These are phyloP conservation scores for Boletus edulis DNA, from an alignment of 768 basidiomycete species.

Conservation along the genomic window DNA sequence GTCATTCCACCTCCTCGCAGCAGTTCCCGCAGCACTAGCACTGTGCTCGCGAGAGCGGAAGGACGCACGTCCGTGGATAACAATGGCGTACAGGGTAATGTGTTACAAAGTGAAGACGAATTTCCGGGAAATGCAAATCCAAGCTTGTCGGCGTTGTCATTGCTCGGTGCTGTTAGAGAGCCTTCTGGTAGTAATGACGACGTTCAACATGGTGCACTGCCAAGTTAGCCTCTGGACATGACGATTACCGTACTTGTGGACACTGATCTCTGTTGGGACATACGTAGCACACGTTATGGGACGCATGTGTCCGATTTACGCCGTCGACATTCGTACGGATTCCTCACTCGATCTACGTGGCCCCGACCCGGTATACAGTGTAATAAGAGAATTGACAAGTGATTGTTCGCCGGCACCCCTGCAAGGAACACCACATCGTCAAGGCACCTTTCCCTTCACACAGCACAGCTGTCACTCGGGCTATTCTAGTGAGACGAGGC, in stretches of 20 bases:
- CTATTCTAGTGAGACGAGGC: neutral
- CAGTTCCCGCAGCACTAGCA: slow-evolving; percentile 15
- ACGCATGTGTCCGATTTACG: slow-evolving; percentile 7
- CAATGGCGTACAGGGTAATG: neutral
- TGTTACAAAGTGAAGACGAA: slow-evolving; percentile 3
- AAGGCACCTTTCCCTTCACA: slow-evolving; percentile 12
- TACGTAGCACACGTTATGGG: neutral
- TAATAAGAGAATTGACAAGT: neutral
- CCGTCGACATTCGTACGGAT: slow-evolving; percentile 3
- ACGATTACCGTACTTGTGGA: slow-evolving; percentile 13
- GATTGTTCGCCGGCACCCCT: neutral
- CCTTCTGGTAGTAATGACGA: slow-evolving; percentile 12
- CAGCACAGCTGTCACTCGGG: neutral
- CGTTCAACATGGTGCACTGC: neutral
- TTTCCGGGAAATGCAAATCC: slow-evolving; percentile 7
- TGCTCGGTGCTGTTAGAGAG: neutral
- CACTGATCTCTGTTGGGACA: neutral
- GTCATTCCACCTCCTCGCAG: slow-evolving; percentile 22
- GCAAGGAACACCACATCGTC: slow-evolving; percentile 1
- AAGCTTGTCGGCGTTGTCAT: slow-evolving; percentile 6
- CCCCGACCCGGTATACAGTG: neutral
- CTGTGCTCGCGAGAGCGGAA: slow-evolving; percentile 8
- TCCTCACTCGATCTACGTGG: slow-evolving; percentile 20
- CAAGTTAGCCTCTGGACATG: slow-evolving; percentile 10
- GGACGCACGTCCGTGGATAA: slow-evolving; percentile 1